These are phyloP conservation scores for Phalaenopsis aphrodite DNA, from an alignment of 106 monocot genomes.

Conservation along the genomic window DNA sequence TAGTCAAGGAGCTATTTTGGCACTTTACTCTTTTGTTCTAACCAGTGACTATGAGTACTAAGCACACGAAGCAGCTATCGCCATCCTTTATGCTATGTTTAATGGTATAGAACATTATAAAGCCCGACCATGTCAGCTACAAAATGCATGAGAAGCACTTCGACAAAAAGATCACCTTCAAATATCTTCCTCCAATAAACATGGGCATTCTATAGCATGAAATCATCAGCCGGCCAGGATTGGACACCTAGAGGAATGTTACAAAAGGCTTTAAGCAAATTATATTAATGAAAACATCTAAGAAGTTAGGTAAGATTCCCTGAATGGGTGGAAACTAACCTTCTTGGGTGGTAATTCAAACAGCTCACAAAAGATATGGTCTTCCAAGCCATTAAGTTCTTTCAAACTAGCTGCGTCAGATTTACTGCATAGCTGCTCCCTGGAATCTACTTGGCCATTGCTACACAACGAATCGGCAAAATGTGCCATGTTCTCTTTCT, in stretches of 20 bases:
- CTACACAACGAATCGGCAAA: constrained; percentile 3
- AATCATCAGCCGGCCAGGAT: constrained; percentile 46
- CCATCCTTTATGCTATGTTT: neutral
- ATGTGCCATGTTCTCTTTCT: constrained; percentile 6
- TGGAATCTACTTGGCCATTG: constrained; percentile 6
- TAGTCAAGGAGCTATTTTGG: no score
- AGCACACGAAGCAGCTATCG: neutral
- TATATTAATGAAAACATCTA: neutral
- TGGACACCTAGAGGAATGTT: constrained; percentile 25
- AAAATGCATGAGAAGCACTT: neutral
- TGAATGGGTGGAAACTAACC: constrained; percentile 26
- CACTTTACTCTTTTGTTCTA: no score
- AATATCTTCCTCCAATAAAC: constrained; percentile 89
- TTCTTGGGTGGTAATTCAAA: constrained; percentile 54
- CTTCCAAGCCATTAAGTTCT: constrained; percentile 48
- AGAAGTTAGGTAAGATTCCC: neutral
- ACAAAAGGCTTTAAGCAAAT: neutral
- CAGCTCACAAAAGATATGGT: constrained; percentile 41
- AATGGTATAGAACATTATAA: neutral
- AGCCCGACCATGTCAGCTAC: neutral
- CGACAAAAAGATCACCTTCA: constrained; percentile 51
- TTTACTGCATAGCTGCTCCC: constrained; percentile 28
- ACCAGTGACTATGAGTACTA: neutral
- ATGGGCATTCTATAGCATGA: constrained; percentile 59
- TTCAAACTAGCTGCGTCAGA: constrained; percentile 47